Evolutionary conservation across 2,329 filamentous ascomycete species (phyloP).

Genomic region (Volutella citrinella): DNA sequence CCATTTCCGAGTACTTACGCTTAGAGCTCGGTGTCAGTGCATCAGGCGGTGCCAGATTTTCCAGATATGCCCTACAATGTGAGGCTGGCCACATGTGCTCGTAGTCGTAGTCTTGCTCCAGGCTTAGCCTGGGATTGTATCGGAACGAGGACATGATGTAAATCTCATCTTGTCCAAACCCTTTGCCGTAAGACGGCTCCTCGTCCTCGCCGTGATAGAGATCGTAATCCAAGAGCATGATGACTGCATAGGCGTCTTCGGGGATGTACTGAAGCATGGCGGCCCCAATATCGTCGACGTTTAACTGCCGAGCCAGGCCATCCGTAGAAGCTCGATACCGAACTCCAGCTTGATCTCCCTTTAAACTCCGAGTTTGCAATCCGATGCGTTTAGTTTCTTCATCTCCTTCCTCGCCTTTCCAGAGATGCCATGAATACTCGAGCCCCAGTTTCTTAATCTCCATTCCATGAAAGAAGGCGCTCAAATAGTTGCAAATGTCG

Average conservation of each 20-base stretch:
- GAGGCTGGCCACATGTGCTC: slow-evolving; percentile 62
- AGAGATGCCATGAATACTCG: no score
- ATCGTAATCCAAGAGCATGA: slow-evolving; percentile 59
- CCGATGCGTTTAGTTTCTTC: slow-evolving; percentile 39
- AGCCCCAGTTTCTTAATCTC: slow-evolving; percentile 45
- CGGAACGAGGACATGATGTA: slow-evolving; percentile 60
- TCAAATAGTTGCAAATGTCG: slow-evolving; percentile 36
- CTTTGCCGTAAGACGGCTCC: slow-evolving; percentile 63
- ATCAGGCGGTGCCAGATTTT: slow-evolving; percentile 29
- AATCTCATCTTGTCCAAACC: slow-evolving; percentile 63
- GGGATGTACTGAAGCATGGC: slow-evolving; percentile 52
- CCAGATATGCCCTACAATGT: slow-evolving; percentile 55
- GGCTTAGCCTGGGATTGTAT: slow-evolving; percentile 53
- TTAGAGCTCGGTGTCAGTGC: slow-evolving; percentile 1
- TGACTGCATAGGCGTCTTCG: slow-evolving; percentile 54
- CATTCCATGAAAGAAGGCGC: slow-evolving; percentile 52
- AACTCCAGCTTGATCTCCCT: slow-evolving; percentile 43
- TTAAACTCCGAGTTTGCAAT: slow-evolving; percentile 32
- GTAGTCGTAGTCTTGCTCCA: slow-evolving; percentile 35
- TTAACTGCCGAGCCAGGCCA: slow-evolving; percentile 49
- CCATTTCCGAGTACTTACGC: no score
- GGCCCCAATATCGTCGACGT: slow-evolving; percentile 58
- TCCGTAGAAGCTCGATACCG: slow-evolving; percentile 48
- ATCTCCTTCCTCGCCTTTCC: slow-evolving; percentile 10
- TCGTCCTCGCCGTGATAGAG: slow-evolving; percentile 65